phyloP scores from a whole-genome alignment of 1,284 basidiomycete genomes.

The Pascua guehoae region DNA sequence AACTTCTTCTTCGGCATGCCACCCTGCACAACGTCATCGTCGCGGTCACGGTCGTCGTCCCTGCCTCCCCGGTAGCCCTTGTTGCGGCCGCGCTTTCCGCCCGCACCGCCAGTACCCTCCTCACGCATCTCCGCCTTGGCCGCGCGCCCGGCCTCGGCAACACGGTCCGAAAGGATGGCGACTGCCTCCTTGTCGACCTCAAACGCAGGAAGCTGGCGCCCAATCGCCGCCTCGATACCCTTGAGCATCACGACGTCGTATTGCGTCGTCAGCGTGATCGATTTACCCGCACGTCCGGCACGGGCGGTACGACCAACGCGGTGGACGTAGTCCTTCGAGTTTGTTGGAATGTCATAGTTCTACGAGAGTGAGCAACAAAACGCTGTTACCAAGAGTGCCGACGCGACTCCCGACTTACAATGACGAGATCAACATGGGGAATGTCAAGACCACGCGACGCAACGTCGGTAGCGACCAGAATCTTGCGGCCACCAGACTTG shows the following conservation, averaged over 20 bases:
- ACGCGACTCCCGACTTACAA: slow-evolving; percentile 48
- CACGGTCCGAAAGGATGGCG: slow-evolving; percentile 80
- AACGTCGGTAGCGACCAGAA: slow-evolving; percentile 96
- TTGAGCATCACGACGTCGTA: slow-evolving; percentile 97
- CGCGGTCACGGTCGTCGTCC: slow-evolving; percentile 72
- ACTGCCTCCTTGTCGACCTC: slow-evolving; percentile 88
- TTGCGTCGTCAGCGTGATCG: slow-evolving; percentile 93
- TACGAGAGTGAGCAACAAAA: slow-evolving; percentile 9
- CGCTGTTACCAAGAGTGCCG: background rate
- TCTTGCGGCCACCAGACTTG: slow-evolving; percentile 92
- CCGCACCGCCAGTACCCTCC: slow-evolving; percentile 42
- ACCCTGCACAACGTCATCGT: slow-evolving; percentile 70
- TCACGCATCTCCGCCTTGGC: slow-evolving; percentile 69
- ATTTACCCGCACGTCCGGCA: slow-evolving; percentile 91
- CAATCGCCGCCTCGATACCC: slow-evolving; percentile 86
- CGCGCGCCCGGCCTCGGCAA: slow-evolving; percentile 79
- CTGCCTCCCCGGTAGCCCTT: slow-evolving; percentile 59
- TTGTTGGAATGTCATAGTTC: slow-evolving; percentile 96
- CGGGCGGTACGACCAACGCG: slow-evolving; percentile 96
- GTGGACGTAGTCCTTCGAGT: slow-evolving; percentile 99
- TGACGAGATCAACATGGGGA: slow-evolving; percentile 90
- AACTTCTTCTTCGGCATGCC: slow-evolving; percentile 47
- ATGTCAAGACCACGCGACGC: slow-evolving; percentile 96
- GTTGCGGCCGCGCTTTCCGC: slow-evolving; percentile 57
- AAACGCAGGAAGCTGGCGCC: slow-evolving; percentile 89